Evolutionary conservation across 805 yeast species (phyloP).

Genomic region (Vanderwaltozyma tropicalis): DNA sequence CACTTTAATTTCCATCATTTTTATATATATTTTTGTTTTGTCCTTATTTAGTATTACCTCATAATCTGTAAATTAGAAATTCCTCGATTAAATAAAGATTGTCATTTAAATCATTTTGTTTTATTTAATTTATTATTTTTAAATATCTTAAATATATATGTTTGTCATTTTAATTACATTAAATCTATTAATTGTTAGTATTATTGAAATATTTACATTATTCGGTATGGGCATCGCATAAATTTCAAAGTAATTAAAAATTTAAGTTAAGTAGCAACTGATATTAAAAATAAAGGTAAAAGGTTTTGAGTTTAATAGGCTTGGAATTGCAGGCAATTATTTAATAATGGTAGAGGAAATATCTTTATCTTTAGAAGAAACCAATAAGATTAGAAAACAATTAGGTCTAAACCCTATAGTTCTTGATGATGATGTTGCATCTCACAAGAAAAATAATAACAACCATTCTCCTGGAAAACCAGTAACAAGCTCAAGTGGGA

Average conservation of each 20-base stretch:
- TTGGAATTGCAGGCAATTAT: too few species aligned
- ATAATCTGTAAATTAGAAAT: slow-evolving; percentile 9
- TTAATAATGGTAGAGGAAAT: slow-evolving; percentile 14
- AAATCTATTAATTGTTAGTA: too few species aligned
- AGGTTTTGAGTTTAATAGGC: too few species aligned
- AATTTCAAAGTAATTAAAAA: too few species aligned
- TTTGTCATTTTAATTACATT: too few species aligned
- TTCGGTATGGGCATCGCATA: too few species aligned
- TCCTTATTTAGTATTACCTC: neutral
- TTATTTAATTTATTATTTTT: neutral
- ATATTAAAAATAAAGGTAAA: too few species aligned
- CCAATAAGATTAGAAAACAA: slow-evolving; percentile 32
- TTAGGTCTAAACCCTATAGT: slow-evolving; percentile 33
- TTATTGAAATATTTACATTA: too few species aligned
- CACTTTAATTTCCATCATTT: neutral
- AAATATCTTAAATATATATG: neutral
- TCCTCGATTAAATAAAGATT: neutral
- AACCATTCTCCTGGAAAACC: too few species aligned
- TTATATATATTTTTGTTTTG: neutral
- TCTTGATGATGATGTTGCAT: neutral
- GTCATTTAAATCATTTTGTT: neutral
- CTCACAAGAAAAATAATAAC: neutral
- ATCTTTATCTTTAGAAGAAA: slow-evolving; percentile 32
- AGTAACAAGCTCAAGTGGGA: too few species aligned
- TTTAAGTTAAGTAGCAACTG: too few species aligned